A percentile compares a stretch with the other conserved stretches of the same genome.
phyloP scores from a whole-genome alignment of 2,329 filamentous ascomycete genomes.

The Cladosporium oxysporum region DNA sequence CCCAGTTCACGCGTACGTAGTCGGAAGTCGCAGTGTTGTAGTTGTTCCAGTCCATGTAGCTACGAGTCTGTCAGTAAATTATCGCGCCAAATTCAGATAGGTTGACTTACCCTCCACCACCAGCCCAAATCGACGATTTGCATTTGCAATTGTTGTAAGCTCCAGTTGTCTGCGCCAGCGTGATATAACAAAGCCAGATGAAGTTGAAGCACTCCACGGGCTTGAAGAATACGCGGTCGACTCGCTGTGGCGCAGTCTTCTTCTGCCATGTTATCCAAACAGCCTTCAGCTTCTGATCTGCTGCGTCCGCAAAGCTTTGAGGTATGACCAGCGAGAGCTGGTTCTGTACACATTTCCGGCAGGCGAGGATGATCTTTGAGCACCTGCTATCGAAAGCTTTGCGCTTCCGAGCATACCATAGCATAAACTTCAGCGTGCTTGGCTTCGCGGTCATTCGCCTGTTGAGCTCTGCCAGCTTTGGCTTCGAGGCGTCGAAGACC shows the following conservation, averaged over 20 bases:
- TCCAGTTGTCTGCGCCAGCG: constrained; percentile 47
- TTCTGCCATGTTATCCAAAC: not conserved
- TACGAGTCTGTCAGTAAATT: not conserved
- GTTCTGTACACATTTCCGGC: constrained; percentile 6
- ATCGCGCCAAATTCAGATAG: not conserved
- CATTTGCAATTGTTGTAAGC: constrained; percentile 47
- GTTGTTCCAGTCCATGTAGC: constrained; percentile 46
- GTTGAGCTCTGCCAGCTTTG: constrained; percentile 1
- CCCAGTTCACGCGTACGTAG: constrained; percentile 38
- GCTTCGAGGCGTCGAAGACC: constrained; percentile 27
- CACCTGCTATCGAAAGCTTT: not conserved
- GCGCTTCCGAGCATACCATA: constrained; percentile 1
- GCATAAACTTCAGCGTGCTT: not conserved
- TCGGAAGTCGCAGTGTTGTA: constrained; percentile 35
- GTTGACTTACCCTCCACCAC: constrained; percentile 24
- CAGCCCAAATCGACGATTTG: constrained; percentile 41
- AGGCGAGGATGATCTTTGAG: not conserved
- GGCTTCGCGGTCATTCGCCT: not conserved
- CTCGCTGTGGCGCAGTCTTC: constrained; percentile 14
- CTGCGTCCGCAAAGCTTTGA: not conserved
- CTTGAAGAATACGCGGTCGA: constrained; percentile 35
- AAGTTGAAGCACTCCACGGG: constrained; percentile 42
- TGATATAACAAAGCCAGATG: constrained; percentile 41
- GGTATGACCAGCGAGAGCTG: not conserved
- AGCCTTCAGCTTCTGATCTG: not conserved